Conservation (phyloP, 176 grass and related monocot species). For the bread wheat (Triticum aestivum) region DNA sequence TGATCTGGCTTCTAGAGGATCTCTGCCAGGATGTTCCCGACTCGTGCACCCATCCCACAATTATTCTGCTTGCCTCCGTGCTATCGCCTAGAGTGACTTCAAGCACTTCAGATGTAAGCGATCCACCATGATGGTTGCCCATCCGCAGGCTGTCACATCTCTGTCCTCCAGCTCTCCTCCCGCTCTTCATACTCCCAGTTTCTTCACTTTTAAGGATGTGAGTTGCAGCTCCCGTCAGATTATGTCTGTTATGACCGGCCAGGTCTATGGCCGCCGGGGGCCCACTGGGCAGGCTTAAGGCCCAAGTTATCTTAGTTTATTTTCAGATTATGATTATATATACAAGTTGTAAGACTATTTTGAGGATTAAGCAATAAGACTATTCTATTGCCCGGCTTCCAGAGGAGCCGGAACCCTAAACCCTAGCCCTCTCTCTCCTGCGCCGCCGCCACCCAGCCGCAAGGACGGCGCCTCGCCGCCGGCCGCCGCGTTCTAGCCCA, state of each 20-base stretch:
- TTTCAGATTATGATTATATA: no score
- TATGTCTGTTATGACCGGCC: background rate
- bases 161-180: background rate
- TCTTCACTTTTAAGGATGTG: background rate
- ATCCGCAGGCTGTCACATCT: background rate
- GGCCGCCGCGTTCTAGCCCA: no score
- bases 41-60: background rate
- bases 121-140: conserved; percentile 8
- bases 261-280: no score
- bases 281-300: no score
- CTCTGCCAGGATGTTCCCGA: background rate
- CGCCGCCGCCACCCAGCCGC: no score
- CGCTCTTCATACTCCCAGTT: conserved; percentile 1
- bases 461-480: no score
- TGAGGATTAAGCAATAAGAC: no score
- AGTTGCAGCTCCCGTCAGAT: background rate
- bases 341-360: no score
- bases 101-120: conserved; percentile 70
- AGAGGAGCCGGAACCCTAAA: no score
- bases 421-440: no score
- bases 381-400: no score
- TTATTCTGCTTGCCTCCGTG: background rate
- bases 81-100: conserved; percentile 60
- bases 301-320: no score
- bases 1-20: background rate